Base-by-base conservation (phyloP, 139 green algal genomes). In the Closterium sp. region DNA sequence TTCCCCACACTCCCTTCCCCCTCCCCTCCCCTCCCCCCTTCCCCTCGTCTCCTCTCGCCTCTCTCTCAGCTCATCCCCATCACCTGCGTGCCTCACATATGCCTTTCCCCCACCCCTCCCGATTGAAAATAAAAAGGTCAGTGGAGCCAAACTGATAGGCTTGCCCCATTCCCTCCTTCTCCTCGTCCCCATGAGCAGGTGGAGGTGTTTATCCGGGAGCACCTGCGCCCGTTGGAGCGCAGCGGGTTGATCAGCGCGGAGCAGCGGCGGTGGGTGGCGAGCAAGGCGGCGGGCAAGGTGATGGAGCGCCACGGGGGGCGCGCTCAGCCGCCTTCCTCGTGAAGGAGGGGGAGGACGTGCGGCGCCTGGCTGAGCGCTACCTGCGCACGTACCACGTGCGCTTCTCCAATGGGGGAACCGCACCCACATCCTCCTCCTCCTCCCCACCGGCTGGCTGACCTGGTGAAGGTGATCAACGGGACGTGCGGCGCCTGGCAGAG, bases 291-390 rank as follows among this genome's bases (percentile, higher is more conserved):
- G 11, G 24, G 42, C 3, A 92, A 92, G 62, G 89, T 92, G 19
- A 89, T 85, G 70, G n/a, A 89, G 62, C 45, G 73, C 4, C 89
- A 92, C 28, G 13, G 50, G 21, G 17, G 22, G 70, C 27, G 70
- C 31, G 29, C 2, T 79, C 50, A 9, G 89, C 89, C 38, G 89
- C 89, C 27, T 92, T 92, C 73, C 70, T 92, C 28, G 89, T 92
- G 27, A 38, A 89, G 62, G 89, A 92, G 86, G 89, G 89, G 9
- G 89, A 42, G 9, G 50, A 42, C 29, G 89, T 92, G 62, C 28
- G 45, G 27, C 24, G 28, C 9, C 70, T 92, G 24, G 89, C 89
- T 21, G 50, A 92, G 45, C 21, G 31, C 17, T 92, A 92, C 89
- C 22, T 92, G 13, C 13, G 30, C 28, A 31, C 86, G 7, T 89